Evolutionary conservation across 2,329 filamentous ascomycete genomes (phyloP), one percentile per base, ranked within the genome.

Genomic region (Cladosporium halotolerans): DNA sequence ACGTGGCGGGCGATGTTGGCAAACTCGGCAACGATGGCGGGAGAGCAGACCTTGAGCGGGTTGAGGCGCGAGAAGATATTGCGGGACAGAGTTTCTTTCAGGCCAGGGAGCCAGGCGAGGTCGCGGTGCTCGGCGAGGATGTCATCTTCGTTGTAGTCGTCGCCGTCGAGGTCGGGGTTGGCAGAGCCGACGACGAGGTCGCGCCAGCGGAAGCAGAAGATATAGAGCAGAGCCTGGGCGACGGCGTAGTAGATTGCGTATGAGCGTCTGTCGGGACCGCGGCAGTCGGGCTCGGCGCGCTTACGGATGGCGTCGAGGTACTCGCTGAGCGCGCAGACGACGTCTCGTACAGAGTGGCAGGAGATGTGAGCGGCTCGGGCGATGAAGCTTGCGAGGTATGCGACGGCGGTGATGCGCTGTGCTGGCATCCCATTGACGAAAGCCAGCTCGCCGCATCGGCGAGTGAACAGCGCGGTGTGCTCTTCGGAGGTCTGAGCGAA

Each of bases 171-270:
- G 18, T 64, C 58, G 3, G 60, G 57, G 9, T 46, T 75, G 3
- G 79, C 80, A 1, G 80, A 59, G 9, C 69, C 79, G 16, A 81
- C 76, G 53, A 89, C 86, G 44, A 99, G 77, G 65, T 97, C 92
- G 57, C 89, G 86, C 93, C 93, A 99, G 52, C 93, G 85, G 76
- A 99, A 99, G 75, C 93, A 99, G 72, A 95, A 96, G 55, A 95
- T 92, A 73, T 96, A 96, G 19, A 96, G 80, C 2, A 95, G 77
- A 1, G 90, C 90, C 70, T 96, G 91, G n/a, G 87, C 83, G 45
- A 90, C 83, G 14, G 88, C 84, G 69, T 96, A 96, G 71, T 95
- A 96, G 11, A 86, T 82, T 45, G 84, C 83, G 66, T 92, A 96
- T 44, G 86, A 84, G 57, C 85, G 84, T 53, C 95, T 79, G 68